phyloP scores from a whole-genome alignment of 2,329 filamentous ascomycete species.

The Botrytis byssoidea region DNA sequence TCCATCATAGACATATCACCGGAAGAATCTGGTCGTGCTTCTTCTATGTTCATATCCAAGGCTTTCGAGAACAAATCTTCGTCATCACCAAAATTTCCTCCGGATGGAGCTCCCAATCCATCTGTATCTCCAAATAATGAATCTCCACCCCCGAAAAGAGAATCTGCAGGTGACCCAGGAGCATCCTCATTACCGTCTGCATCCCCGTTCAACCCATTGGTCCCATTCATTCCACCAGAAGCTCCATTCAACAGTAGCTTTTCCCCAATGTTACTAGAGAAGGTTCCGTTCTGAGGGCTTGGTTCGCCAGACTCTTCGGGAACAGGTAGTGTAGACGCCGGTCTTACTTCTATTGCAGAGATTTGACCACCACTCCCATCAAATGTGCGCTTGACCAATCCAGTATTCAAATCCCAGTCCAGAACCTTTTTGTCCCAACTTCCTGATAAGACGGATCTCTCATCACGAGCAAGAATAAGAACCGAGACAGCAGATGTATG shows the following conservation, averaged over 20 bases:
- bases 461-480: slow-evolving; percentile 76
- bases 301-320: slow-evolving; percentile 65
- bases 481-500: slow-evolving; percentile 93
- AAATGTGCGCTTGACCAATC: slow-evolving; percentile 72
- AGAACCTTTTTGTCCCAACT: slow-evolving; percentile 95
- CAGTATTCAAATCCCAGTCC: slow-evolving; percentile 93
- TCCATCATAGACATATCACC: slow-evolving; percentile 34
- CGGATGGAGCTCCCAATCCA: slow-evolving; percentile 49
- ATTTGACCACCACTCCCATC: slow-evolving; percentile 79
- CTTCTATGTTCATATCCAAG: slow-evolving; percentile 53
- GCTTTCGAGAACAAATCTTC: slow-evolving; percentile 78
- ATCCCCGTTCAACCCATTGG: slow-evolving; percentile 40
- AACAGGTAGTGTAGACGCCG: slow-evolving; percentile 71
- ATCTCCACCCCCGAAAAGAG: slow-evolving; percentile 80
- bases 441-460: slow-evolving; percentile 83
- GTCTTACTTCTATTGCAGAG: slow-evolving; percentile 81
- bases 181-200: slow-evolving; percentile 55
- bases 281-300: slow-evolving; percentile 64
- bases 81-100: slow-evolving; percentile 73
- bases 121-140: slow-evolving; percentile 86
- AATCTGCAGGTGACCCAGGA: slow-evolving; percentile 60
- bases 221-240: slow-evolving; percentile 43
- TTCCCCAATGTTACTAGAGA: slow-evolving; percentile 69
- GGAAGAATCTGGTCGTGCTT: slow-evolving; percentile 31
- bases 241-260: slow-evolving; percentile 56